Percentiles rank a stretch among this genome's conserved stretches.
These are phyloP conservation scores for Boletus smithii DNA, from an alignment of 1,284 basidiomycete species.

Conservation along the genomic window DNA sequence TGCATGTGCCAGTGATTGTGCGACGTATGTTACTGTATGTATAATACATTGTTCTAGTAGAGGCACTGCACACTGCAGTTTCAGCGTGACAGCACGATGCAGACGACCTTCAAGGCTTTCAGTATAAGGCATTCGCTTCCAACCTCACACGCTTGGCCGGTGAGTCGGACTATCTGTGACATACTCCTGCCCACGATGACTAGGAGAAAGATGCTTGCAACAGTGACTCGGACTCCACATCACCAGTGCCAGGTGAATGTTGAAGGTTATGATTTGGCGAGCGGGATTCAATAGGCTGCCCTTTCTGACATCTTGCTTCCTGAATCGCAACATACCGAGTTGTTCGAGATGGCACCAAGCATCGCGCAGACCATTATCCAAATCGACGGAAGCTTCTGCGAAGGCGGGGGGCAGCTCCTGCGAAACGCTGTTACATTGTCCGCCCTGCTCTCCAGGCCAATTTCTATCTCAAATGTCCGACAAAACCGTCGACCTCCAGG, in stretches of 20 bases:
- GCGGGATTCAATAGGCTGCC: not conserved
- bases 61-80: too few species aligned
- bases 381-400: slow-evolving; percentile 46
- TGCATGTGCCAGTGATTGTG: not conserved
- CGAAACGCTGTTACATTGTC: slow-evolving; percentile 63
- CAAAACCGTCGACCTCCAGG: slow-evolving; percentile 54
- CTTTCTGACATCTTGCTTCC: not conserved
- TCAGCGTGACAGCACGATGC: too few species aligned
- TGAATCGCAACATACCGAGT: not conserved
- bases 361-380: slow-evolving; percentile 12
- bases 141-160: too few species aligned
- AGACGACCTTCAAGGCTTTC: too few species aligned
- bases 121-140: too few species aligned
- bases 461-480: slow-evolving; percentile 60
- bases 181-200: too few species aligned
- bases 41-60: slow-evolving; percentile 2
- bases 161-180: too few species aligned
- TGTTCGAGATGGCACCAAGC: slow-evolving; percentile 13
- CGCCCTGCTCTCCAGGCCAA: slow-evolving; percentile 52
- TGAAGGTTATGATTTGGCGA: too few species aligned
- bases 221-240: not conserved
- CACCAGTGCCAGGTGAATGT: too few species aligned
- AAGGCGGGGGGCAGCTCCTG: slow-evolving; percentile 71
- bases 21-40: slow-evolving; percentile 5
- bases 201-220: too few species aligned